Conservation (phyloP, 257 asterid genomes). For the Phtheirospermum japonicum region DNA sequence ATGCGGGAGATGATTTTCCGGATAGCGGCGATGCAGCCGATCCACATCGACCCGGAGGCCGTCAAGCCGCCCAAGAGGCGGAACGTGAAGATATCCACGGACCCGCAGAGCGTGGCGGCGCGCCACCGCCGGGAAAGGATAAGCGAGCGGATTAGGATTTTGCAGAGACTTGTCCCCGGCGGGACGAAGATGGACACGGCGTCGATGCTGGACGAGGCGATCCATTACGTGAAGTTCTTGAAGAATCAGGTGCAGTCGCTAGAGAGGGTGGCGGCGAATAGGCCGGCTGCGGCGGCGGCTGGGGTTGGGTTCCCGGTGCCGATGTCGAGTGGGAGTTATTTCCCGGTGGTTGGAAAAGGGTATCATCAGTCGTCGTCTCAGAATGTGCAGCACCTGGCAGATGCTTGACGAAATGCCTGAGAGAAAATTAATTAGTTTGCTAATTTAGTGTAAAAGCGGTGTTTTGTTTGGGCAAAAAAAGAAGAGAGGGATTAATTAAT, state of each 20-base stretch:
- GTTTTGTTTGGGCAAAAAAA: not conserved
- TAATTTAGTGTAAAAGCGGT: not conserved
- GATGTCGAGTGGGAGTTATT: constrained; percentile 67
- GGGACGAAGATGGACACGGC: constrained; percentile 98
- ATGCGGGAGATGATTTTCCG: constrained; percentile 90
- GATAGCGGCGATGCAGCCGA: constrained; percentile 94
- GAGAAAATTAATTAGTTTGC: constrained; percentile 5
- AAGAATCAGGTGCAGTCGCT: constrained; percentile 79
- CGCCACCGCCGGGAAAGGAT: constrained; percentile 88
- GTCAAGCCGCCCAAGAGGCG: constrained; percentile 90
- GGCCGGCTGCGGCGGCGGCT: constrained; percentile 30
- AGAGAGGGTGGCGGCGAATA: constrained; percentile 57
- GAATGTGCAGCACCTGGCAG: constrained; percentile 36
- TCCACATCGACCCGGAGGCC: constrained; percentile 85
- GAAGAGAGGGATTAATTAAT: constrained; percentile 10
- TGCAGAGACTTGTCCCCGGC: constrained; percentile 90
- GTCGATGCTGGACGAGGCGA: constrained; percentile 92
- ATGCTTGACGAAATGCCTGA: constrained; percentile 30
- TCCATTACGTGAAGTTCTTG: constrained; percentile 81
- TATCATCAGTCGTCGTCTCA: constrained; percentile 35
- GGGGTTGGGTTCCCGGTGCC: constrained; percentile 83
- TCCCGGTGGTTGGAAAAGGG: constrained; percentile 48
- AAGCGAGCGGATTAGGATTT: constrained; percentile 76
- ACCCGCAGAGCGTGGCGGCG: constrained; percentile 94
- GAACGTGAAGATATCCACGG: constrained; percentile 82